Conservation (phyloP, 768 basidiomycete species). For the Amanita molliuscula region DNA sequence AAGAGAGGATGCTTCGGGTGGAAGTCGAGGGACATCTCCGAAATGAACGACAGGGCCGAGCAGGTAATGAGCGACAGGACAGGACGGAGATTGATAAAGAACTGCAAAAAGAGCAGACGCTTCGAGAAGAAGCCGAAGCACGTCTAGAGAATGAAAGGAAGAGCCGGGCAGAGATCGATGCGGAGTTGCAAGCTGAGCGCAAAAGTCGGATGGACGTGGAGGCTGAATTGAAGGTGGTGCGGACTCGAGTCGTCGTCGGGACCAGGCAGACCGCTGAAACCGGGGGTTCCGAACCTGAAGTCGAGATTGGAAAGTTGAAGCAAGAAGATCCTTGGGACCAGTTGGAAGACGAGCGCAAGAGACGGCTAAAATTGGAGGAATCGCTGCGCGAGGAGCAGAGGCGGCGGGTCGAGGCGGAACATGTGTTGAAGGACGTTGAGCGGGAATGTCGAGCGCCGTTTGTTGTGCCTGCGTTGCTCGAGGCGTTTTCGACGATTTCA, state of each 20-base stretch:
- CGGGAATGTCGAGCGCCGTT: constrained; percentile 44
- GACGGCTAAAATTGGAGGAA: background rate
- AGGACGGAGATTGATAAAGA: background rate
- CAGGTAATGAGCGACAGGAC: background rate
- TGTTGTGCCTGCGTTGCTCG: constrained; percentile 44
- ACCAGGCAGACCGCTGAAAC: background rate
- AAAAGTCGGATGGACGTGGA: background rate
- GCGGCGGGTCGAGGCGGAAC: constrained; percentile 32
- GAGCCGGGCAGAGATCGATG: background rate
- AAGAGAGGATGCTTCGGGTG: background rate
- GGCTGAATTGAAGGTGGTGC: background rate
- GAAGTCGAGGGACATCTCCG: background rate
- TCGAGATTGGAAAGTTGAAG: background rate
- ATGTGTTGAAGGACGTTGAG: constrained; percentile 34
- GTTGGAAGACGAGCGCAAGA: background rate
- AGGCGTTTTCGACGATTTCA: constrained; percentile 41
- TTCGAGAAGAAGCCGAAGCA: background rate
- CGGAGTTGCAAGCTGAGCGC: background rate
- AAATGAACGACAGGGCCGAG: background rate
- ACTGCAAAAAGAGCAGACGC: background rate
- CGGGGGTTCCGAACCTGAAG: background rate
- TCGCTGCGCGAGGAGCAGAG: constrained; percentile 26
- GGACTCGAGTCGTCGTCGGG: background rate
- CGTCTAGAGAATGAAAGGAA: background rate
- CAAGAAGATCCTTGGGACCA: background rate